Base-by-base conservation (phyloP, 129 eudicot genomes). In the Mikania micrantha region DNA sequence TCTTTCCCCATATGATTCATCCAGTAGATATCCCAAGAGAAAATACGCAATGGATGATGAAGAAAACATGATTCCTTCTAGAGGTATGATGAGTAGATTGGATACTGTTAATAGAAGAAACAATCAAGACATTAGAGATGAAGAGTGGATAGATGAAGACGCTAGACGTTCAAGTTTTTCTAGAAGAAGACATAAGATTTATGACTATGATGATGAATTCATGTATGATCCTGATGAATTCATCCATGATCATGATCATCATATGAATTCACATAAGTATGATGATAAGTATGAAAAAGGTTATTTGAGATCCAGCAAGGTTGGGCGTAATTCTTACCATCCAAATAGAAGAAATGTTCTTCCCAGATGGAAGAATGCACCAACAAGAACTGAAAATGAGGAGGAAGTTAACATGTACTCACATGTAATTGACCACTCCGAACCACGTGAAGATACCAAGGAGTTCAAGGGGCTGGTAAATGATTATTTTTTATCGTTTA, bases 381-480 rank as follows among this genome's bases (percentile, higher is more conserved):
- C 77, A 73, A 61, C 64, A 41, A 85, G 79, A 79, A 53, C 71
- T 62, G 79, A 74, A 65, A 68, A 69, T 49, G 79, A 68, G 40
- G 69, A 81, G 60, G 67, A 65, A n/a, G 50, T 40, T 61, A 80
- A 74, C 72, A 70, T 29, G 66, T 60, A 62, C 60, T 69, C 80
- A 31, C 36, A 60, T 64, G 85, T 60, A 53, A 49, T 48, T 28
- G 62, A 74, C 29, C 64, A 45, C 10, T 76, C 59, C 17, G 78
- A 80, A 66, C 81, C 80, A 54, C 68, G 53, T 20, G 83, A 77
- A 71, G 78, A 74, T 64, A 66, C 88, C 10, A 74, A 82, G 60
- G 88, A 79, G 70, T 82, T 85, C 75, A 77, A 77, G 81, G 77
- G 80, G 61, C 67, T 74, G 72, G 85, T 82, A 16, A 71, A 70